These are phyloP conservation scores for Trichoderma asperellum DNA, from an alignment of 2,329 filamentous ascomycete genomes.

Conservation along the genomic window DNA sequence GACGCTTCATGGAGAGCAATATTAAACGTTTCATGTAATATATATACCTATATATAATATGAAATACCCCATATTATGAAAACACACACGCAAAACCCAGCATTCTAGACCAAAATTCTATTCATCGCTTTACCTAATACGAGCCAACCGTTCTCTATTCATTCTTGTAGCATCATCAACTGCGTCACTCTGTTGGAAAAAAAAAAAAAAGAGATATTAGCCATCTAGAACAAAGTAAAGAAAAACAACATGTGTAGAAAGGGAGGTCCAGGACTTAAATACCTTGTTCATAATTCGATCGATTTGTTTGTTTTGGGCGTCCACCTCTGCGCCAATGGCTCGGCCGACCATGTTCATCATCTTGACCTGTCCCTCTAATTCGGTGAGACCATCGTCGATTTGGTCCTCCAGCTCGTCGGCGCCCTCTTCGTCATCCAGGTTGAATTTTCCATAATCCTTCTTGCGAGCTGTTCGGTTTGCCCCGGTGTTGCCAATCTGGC, in stretches of 20 bases:
- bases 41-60: slow-evolving; percentile 2
- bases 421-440: slow-evolving; percentile 72
- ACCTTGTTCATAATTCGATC: slow-evolving; percentile 80
- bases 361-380: slow-evolving; percentile 71
- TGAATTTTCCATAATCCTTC: slow-evolving; percentile 64
- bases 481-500: slow-evolving; percentile 43
- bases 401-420: slow-evolving; percentile 51
- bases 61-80: slow-evolving; percentile 5
- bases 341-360: slow-evolving; percentile 73
- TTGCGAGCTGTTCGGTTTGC: slow-evolving; percentile 41
- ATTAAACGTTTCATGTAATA: background rate
- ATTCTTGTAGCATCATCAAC: slow-evolving; percentile 81
- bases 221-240: background rate
- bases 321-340: slow-evolving; percentile 75
- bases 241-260: background rate
- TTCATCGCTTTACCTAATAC: slow-evolving; percentile 50
- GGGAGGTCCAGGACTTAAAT: slow-evolving; percentile 35
- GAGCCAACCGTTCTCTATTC: slow-evolving; percentile 73
- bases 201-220: slow-evolving; percentile 37
- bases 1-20: background rate
- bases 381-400: slow-evolving; percentile 64
- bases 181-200: slow-evolving; percentile 67
- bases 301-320: slow-evolving; percentile 75
- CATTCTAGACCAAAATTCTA: slow-evolving; percentile 6
- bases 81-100: background rate